Conservation (phyloP, 2,329 filamentous ascomycete species). For the Corniculantispora saksenae region DNA sequence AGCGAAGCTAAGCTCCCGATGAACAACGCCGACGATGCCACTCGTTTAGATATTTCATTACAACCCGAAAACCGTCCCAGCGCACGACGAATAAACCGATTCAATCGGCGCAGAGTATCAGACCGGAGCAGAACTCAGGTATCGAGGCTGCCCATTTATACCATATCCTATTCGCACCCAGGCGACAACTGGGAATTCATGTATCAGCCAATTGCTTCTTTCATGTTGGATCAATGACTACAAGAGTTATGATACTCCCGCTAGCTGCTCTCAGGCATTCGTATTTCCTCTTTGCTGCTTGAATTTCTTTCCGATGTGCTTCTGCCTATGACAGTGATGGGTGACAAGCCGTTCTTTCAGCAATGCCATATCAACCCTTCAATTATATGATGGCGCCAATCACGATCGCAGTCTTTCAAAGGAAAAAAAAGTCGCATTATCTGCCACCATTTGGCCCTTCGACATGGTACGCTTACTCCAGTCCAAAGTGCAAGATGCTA, state of each 20-base stretch:
- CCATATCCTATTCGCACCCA: not conserved
- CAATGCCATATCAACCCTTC: not conserved
- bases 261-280: not conserved
- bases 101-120: not conserved
- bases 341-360: not conserved
- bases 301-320: no score
- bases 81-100: not conserved
- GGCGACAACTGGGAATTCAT: not conserved
- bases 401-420: not conserved
- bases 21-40: not conserved
- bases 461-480: not conserved
- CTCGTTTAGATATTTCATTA: not conserved
- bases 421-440: not conserved
- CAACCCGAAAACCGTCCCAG: not conserved
- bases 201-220: not conserved
- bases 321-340: no score
- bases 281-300: no score
- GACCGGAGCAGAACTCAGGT: not conserved
- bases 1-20: not conserved
- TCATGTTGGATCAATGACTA: conserved; percentile 9
- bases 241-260: not conserved
- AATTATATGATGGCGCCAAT: not conserved
- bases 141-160: not conserved
- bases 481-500: not conserved
- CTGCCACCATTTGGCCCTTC: not conserved